Evolutionary conservation across 805 yeast genomes (phyloP).

Genomic region (Candida silvatica): DNA sequence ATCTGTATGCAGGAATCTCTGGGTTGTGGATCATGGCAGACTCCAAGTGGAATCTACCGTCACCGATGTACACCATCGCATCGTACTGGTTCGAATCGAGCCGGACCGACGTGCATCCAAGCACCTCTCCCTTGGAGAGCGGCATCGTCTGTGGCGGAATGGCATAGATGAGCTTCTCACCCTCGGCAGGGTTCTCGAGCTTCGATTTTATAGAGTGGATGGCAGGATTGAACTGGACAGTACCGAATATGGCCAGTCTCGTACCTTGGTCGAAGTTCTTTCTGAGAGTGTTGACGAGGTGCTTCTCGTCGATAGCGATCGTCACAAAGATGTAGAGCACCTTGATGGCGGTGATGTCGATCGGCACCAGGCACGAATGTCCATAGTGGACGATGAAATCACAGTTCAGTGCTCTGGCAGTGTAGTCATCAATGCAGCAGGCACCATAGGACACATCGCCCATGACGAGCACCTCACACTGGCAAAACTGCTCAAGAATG

Average conservation of each 20-base stretch:
- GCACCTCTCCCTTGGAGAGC: slow-evolving; percentile 87
- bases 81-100: slow-evolving; percentile 54
- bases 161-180: slow-evolving; percentile 42
- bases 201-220: slow-evolving; percentile 68
- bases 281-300: slow-evolving; percentile 67
- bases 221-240: slow-evolving; percentile 95
- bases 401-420: slow-evolving; percentile 88
- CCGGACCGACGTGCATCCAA: slow-evolving; percentile 92
- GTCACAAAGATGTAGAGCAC: slow-evolving; percentile 95
- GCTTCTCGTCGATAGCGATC: slow-evolving; percentile 77
- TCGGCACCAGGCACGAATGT: slow-evolving; percentile 93
- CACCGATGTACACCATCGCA: slow-evolving; percentile 90
- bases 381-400: slow-evolving; percentile 96
- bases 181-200: slow-evolving; percentile 31
- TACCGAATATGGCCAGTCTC: slow-evolving; percentile 80
- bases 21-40: slow-evolving; percentile 98
- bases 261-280: slow-evolving; percentile 59
- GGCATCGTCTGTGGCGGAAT: slow-evolving; percentile 91
- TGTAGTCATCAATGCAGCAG: slow-evolving; percentile 94
- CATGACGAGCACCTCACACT: slow-evolving; percentile 85
- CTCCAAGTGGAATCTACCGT: slow-evolving; percentile 93
- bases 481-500: slow-evolving; percentile 85
- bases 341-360: slow-evolving; percentile 83
- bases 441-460: slow-evolving; percentile 99
- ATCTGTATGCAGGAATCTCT: slow-evolving; percentile 80